Evolutionary conservation across 371 early-diverging fungal species (phyloP).

Genomic region (Haplosporangium sp.): DNA sequence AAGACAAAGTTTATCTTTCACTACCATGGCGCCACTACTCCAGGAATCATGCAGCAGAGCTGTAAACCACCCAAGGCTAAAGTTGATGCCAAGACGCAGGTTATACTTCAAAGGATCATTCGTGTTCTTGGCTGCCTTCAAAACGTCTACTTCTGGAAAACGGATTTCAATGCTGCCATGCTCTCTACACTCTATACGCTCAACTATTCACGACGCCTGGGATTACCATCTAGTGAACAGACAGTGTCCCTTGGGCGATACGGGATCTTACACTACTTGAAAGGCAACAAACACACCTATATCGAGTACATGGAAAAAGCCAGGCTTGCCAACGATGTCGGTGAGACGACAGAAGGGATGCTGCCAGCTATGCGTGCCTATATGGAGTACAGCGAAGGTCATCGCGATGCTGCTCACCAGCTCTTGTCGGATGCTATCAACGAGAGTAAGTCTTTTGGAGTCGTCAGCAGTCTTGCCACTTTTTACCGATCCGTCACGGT

Average conservation of each 20-base stretch:
- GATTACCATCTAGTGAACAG: constrained; percentile 58
- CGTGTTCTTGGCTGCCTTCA: constrained; percentile 65
- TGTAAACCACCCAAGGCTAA: constrained; percentile 22
- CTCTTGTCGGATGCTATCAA: constrained; percentile 61
- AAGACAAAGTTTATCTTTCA: constrained; percentile 34
- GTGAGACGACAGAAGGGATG: constrained; percentile 47
- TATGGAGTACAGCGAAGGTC: constrained; percentile 65
- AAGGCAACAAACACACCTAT: constrained; percentile 61
- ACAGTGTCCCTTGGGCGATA: constrained; percentile 62
- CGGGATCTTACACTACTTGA: constrained; percentile 63
- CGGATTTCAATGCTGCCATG: constrained; percentile 58
- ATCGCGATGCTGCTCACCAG: constrained; percentile 57
- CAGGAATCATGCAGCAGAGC: constrained; percentile 37
- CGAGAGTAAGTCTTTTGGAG: constrained; percentile 63
- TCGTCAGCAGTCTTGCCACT: constrained; percentile 64
- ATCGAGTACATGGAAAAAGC: constrained; percentile 62
- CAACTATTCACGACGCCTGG: constrained; percentile 61
- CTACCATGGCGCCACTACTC: constrained; percentile 42
- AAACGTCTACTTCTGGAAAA: constrained; percentile 65
- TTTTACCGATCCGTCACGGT: constrained; percentile 66
- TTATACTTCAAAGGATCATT: constrained; percentile 56
- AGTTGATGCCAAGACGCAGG: constrained; percentile 56
- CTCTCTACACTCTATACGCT: constrained; percentile 60
- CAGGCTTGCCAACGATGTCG: constrained; percentile 57
- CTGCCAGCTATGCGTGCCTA: constrained; percentile 47